Conservation (phyloP, 2,329 filamentous ascomycete genomes). For the Fusarium nygamai region DNA sequence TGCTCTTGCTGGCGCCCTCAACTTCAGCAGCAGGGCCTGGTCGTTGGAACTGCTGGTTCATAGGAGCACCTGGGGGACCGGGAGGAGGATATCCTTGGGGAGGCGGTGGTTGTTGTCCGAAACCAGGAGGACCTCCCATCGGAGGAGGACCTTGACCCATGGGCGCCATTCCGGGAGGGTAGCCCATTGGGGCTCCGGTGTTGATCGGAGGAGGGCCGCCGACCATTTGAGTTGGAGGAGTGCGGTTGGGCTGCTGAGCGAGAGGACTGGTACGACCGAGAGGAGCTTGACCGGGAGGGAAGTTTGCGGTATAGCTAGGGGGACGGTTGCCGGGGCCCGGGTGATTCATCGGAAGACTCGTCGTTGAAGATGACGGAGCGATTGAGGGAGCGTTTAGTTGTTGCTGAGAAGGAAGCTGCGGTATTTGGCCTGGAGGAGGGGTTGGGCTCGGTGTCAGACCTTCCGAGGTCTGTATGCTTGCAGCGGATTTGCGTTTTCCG, state of each 20-base stretch:
- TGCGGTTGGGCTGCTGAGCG: conserved; percentile 59
- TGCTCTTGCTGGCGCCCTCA: conserved; percentile 87
- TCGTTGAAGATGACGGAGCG: conserved; percentile 56
- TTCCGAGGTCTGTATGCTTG: conserved; percentile 65
- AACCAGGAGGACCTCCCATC: conserved; percentile 51
- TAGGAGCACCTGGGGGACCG: conserved; percentile 53
- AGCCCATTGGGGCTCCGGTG: conserved; percentile 69
- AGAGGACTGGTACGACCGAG: conserved; percentile 65
- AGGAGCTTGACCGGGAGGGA: conserved; percentile 58
- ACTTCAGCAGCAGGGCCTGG: conserved; percentile 74
- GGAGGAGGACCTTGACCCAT: conserved; percentile 56
- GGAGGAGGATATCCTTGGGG: conserved; percentile 56
- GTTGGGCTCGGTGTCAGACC: conserved; percentile 46
- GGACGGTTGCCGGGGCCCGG: conserved; percentile 68
- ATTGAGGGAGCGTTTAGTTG: conserved; percentile 53
- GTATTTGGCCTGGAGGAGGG: conserved; percentile 60
- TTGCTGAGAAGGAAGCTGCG: conserved; percentile 57
- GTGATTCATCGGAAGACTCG: conserved; percentile 69
- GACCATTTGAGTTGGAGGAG: conserved; percentile 68
- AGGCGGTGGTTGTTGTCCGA: conserved; percentile 50
- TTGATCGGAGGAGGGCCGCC: conserved; percentile 75
- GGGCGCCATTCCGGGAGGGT: conserved; percentile 64
- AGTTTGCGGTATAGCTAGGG: conserved; percentile 71
- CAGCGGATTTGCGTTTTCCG: conserved; percentile 79
- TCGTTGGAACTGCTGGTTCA: conserved; percentile 55